Base-by-base conservation (phyloP, 192 early-diverging fungal species). In the Anaeromyces robustus region DNA sequence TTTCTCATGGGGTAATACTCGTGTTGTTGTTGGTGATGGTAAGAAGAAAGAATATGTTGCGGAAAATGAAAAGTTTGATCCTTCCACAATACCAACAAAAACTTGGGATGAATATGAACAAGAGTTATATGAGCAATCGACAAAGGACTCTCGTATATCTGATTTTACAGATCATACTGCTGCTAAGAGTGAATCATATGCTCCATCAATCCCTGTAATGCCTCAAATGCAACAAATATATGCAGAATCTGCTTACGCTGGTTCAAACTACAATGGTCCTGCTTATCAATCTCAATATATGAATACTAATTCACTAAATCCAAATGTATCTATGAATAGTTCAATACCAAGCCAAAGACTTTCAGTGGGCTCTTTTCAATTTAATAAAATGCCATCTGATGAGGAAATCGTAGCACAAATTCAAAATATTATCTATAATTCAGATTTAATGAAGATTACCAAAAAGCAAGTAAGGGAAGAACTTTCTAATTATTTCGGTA, bases 1-100 rank as follows among this genome's bases (percentile, higher is more conserved):
- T 83, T 99, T 99, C 83, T 96, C 95, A 22, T 99, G 97, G 97
- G 97, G 96, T 80, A 97, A 96, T 85, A 99, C 97, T 32, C 94
- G 97, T 85, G 78, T 94, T 28, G 94, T 97, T 12, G 88, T 95
- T 29, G 97, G 96, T 78, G 94, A 95, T 82, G 93, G 92, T 41
- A 94, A 95, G 59, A 91, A 88, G 85, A 92, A 88, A 82, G 80
- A 68, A 68, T 68, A 7, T n/a, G 18, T 68, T 26, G 19, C 91
- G 91, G 87, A 88, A 30, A 30, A 79, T 29, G 84, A 81, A 22
- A 59, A 34, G 18, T 84, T 89, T 59, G 86, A 88, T 78, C 82
- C 82, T 14, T 80, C 68, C 31, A 77, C 80, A 6, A 80, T 89
- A 19, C 86, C 86, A 14, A 80, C 83, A 39, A 79, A 82, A 77